Evolutionary conservation across 495 filamentous ascomycete genomes (phyloP).

Genomic region (Choiromyces venosus): DNA sequence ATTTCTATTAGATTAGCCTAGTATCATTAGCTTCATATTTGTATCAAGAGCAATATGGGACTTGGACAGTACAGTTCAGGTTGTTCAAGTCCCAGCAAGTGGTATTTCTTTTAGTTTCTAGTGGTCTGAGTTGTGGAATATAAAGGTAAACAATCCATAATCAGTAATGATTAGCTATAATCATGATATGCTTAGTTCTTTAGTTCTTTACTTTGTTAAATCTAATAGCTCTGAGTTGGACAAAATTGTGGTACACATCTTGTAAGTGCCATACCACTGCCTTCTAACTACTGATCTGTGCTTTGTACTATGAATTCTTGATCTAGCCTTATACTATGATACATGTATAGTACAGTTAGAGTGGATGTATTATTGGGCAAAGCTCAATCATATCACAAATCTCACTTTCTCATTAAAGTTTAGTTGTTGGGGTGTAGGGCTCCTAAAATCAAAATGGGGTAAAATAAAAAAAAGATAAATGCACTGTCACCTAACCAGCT

Average conservation of each 20-base stretch:
- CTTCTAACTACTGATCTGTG: neutral
- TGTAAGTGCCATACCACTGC: neutral
- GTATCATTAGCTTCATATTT: neutral
- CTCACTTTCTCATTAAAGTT: too few relatives aligned
- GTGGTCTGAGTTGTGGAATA: neutral
- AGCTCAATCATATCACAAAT: too few relatives aligned
- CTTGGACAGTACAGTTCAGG: neutral
- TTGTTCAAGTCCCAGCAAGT: neutral
- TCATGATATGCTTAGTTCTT: neutral
- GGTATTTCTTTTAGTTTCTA: neutral
- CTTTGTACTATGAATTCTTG: neutral
- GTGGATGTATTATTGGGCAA: too few relatives aligned
- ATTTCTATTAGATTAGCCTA: neutral
- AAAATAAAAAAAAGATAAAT: too few relatives aligned
- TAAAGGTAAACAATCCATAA: neutral
- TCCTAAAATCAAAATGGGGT: too few relatives aligned
- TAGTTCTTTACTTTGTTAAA: neutral
- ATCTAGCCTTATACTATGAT: too few relatives aligned
- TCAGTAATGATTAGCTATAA: neutral
- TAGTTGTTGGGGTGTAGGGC: too few relatives aligned
- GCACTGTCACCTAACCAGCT: too few relatives aligned
- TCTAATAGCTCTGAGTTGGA: neutral
- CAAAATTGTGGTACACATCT: neutral
- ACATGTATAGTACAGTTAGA: too few relatives aligned
- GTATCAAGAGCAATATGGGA: neutral